Percentiles rank a stretch among this genome's conserved stretches.
Evolutionary conservation across 345 rosid genomes (phyloP).

Genomic region (Cardamine chenopodiifolia): DNA sequence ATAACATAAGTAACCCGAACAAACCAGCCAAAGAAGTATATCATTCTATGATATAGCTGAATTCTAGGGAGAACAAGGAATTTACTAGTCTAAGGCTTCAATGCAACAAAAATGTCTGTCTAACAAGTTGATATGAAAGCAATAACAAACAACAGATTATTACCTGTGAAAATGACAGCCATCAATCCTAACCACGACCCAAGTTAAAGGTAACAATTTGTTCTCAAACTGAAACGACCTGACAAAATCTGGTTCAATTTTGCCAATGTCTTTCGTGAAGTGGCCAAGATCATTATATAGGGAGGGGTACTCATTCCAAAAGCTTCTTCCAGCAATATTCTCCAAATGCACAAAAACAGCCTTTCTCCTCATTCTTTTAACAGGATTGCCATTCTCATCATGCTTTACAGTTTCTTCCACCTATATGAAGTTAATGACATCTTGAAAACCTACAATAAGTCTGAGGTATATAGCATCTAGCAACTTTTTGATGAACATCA

Average conservation of each 20-base stretch:
- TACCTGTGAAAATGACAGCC: slow-evolving; percentile 98
- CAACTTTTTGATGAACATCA: slow-evolving; percentile 4
- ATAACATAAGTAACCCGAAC: not conserved
- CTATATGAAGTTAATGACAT: slow-evolving; percentile 43
- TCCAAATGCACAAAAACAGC: slow-evolving; percentile 54
- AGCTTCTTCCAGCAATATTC: slow-evolving; percentile 61
- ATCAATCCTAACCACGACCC: slow-evolving; percentile 86
- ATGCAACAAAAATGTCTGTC: not conserved
- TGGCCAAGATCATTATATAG: slow-evolving; percentile 63
- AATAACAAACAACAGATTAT: not conserved
- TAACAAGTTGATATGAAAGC: not conserved
- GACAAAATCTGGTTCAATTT: slow-evolving; percentile 62
- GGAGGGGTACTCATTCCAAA: slow-evolving; percentile 70
- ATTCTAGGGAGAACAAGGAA: not conserved
- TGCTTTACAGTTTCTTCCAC: slow-evolving; percentile 76
- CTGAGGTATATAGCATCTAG: slow-evolving; percentile 1
- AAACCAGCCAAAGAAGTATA: slow-evolving; percentile 13
- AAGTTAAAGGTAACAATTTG: slow-evolving; percentile 76
- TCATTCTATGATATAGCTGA: not conserved
- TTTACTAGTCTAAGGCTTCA: slow-evolving; percentile 7
- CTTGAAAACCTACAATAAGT: not conserved
- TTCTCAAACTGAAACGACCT: slow-evolving; percentile 70
- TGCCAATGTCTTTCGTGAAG: slow-evolving; percentile 59
- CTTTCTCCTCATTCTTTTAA: slow-evolving; percentile 75
- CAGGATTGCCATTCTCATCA: slow-evolving; percentile 65